These are phyloP conservation scores for Pleurotus djamor DNA, from an alignment of 768 basidiomycete species.

Conservation along the genomic window DNA sequence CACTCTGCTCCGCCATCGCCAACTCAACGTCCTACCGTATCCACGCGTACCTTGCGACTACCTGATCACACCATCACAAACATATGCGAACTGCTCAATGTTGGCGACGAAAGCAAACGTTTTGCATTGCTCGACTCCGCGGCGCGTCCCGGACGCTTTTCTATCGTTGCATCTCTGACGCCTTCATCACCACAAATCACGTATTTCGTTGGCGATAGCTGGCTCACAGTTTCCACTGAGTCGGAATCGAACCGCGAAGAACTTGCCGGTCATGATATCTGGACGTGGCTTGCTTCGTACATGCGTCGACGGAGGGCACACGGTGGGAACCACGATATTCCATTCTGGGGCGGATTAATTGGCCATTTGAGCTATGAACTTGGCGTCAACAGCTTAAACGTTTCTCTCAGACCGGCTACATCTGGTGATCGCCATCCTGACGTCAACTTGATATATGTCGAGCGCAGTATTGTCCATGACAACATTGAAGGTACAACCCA, in stretches of 20 bases:
- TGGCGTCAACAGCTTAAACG: constrained; percentile 54
- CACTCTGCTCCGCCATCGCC: constrained; percentile 20
- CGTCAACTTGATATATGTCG: constrained; percentile 74
- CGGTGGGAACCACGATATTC: constrained; percentile 50
- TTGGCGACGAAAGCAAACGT: constrained; percentile 49
- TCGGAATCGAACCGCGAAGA: constrained; percentile 29
- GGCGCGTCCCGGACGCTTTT: constrained; percentile 69
- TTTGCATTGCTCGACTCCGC: constrained; percentile 79
- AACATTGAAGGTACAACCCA: constrained; percentile 42
- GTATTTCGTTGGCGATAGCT: constrained; percentile 48
- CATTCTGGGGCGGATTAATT: constrained; percentile 84
- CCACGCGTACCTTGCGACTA: constrained; percentile 37
- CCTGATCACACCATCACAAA: constrained; percentile 38
- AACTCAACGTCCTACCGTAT: constrained; percentile 18
- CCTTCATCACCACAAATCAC: constrained; percentile 55
- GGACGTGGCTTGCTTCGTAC: constrained; percentile 75
- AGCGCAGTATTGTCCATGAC: constrained; percentile 76
- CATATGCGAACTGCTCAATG: constrained; percentile 66
- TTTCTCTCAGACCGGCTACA: constrained; percentile 31
- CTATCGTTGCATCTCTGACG: constrained; percentile 66
- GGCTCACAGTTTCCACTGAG: constrained; percentile 43
- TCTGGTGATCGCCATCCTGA: constrained; percentile 52
- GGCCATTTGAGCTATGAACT: constrained; percentile 82
- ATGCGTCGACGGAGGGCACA: constrained; percentile 51
- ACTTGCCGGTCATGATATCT: constrained; percentile 56